Base-by-base conservation (phyloP, 257 asterid species). In the Cruciata laevipes region DNA sequence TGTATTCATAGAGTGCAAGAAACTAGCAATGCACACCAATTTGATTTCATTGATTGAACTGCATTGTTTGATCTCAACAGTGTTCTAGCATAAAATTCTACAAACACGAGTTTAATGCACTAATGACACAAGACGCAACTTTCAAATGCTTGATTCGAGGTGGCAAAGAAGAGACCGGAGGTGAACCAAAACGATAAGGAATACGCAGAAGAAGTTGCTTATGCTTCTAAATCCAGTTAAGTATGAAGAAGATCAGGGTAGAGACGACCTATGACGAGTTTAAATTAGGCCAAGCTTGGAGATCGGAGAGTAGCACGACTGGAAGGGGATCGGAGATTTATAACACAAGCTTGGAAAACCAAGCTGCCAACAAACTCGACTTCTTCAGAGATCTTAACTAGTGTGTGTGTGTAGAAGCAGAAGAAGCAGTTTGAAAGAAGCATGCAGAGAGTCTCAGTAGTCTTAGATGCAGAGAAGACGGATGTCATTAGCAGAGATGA, bases 351-450 rank as follows among this genome's bases (percentile, higher is more conserved):
- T 32, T 56, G 60, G 27, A 33, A 40, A 67, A 20, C 51, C 63
- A 56, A 65, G 58, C 71, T 10, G 70, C 58, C 61, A 18, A 40
- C 68, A 38, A 24, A 67, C 74, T 67, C 24, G 56, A 55, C 42
- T 61, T 73, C 72, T 70, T 65, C 73, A 72, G 12, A 51, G 52
- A 70, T 44, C 71, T 44, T 24, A 56, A 44, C 62, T 63, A 63
- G 32, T 23, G 71, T n/a, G 59, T n/a, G 63, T 7, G 52, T 27
- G 66, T 5, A 11, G 42, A 25, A 38, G 59, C 66, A 60, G 37
- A 13, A n/a, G 13, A 70, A 52, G 61, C 74, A 74, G 76, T 71
- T 63, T 21, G 40, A 35, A 30, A 44, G 40, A 37, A 32, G 37
- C 24, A 53, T 42, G 30, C 31, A 51, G 74, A 63, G 65, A 63